Base-by-base conservation (phyloP, 768 basidiomycete species). In the Roridomyces roridus region DNA sequence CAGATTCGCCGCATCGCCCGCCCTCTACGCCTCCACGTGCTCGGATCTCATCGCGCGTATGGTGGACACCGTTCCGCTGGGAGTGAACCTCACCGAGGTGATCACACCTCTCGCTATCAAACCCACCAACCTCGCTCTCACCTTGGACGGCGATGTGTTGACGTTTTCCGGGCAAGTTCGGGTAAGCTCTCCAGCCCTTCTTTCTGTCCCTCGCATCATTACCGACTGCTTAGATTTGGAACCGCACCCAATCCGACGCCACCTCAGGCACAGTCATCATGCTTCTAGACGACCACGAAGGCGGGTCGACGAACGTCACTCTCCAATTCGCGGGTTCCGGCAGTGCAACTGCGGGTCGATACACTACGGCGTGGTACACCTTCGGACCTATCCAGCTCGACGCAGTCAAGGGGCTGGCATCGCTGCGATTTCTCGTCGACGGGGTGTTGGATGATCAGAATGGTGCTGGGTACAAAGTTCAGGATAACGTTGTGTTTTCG, bases 81-180 rank as follows among this genome's bases (percentile, higher is more conserved):
- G 21, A 5, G 56, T 57, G 10, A 39, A 57, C 15, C 43, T 57
- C 35, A 41, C 48, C 6, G 56, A 57, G 20, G 36, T 57, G 8
- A 45, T 57, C 56, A 46, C 10, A 3, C 56, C 56, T 8, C 21
- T 55, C 2, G 46, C 46, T 17, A 39, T 55, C 24, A 55, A 55
- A n/a, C 54, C 54, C 2, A 10, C 8, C 23, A 17, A 25, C 7
- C n/a, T 43, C 5, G 20, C 29, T 9, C 29, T 52, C 23, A 23
- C 34, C 6, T 6, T 52, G 18, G 31, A 43, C 31, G 34, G 35
- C 29, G 24, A 31, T 10, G 25, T 12, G 14, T 29, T 51, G 6
- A 17, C 31, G 9, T 36, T 52, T 6, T 42, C 42, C 1, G 41
- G 41, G 1, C 21, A 35, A 20, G 51, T 42, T 23, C 29, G 51